These are phyloP conservation scores for Kodamaea suecica DNA, from an alignment of 1,139 yeast genomes.

Conservation along the genomic window DNA sequence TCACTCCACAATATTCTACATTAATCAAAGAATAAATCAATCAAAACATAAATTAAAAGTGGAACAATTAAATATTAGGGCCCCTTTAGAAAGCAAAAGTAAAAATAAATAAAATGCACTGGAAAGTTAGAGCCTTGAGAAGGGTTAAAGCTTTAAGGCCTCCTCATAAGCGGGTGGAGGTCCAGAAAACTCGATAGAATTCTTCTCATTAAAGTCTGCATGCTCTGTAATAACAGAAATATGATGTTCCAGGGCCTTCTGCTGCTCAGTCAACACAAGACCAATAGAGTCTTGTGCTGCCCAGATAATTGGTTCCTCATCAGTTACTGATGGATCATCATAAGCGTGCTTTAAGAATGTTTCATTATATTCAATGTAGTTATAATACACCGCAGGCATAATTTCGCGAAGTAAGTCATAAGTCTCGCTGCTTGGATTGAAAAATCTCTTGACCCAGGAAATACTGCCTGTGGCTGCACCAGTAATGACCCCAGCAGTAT, in stretches of 20 bases:
- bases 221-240: constrained; percentile 59
- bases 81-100: constrained; percentile 2
- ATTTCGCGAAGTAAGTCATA: constrained; percentile 36
- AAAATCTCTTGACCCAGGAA: constrained; percentile 37
- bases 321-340: constrained; percentile 60
- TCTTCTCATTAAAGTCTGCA: constrained; percentile 56
- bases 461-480: constrained; percentile 13
- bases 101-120: no score
- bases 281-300: constrained; percentile 69
- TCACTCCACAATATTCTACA: no score
- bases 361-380: constrained; percentile 42
- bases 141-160: constrained; percentile 32
- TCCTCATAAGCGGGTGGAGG: constrained; percentile 61
- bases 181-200: constrained; percentile 50
- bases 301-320: constrained; percentile 67
- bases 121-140: no score
- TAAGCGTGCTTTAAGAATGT: constrained; percentile 53
- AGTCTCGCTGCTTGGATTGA: constrained; percentile 39
- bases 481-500: constrained; percentile 12
- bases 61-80: constrained; percentile 2
- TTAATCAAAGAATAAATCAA: not conserved
- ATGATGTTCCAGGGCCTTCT: constrained; percentile 51
- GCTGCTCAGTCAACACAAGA: constrained; percentile 57
- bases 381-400: constrained; percentile 42
- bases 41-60: not conserved